Base-by-base conservation (phyloP, 164 flowering plant genomes). In the Buxus sempervirens region DNA sequence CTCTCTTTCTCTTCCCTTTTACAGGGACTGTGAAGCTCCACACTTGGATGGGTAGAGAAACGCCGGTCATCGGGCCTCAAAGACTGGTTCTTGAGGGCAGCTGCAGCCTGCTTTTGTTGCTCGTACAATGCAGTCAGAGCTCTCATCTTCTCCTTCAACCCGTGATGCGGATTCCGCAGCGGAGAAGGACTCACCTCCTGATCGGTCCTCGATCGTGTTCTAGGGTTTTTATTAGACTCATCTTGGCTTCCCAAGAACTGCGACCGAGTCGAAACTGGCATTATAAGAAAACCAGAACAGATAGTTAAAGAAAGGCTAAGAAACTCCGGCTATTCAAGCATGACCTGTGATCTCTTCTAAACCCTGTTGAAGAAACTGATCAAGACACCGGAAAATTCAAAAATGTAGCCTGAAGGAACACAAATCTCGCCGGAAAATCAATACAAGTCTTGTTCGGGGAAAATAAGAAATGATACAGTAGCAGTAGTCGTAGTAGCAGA, bases 111-210 rank as follows among this genome's bases (percentile, higher is more conserved):
- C 71, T 90, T 87, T 36, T 93, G 98, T 71, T 88, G 91, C 82
- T 90, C 96, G 54, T 93, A 90, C 69, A 90, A 77, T 53, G 81
- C 82, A 15, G 96, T 86, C 62, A 93, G 72, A 51, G 93, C 93
- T 76, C 75, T 89, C 93, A 93, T 85, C 86, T 93, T 92, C 67
- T 92, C 98, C 62, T 87, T 92, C 77, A 92, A 77, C 12, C 95
- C 88, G 62, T 93, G 93, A 70, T 93, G 98, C 6, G 92, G 96
- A 67, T 89, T 90, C 62, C 85, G 66, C 26, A 77, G 22, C 3
- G 72, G 61, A 0, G 79, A 62, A 60, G 72, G 64, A 70, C 63
- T 75, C 63, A 54, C 78, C 58, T 84, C 89, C 77, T 75, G 78
- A 61, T 71, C 76, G 42, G 67, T 10, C 60, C 78, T 54, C 5